phyloP scores from a whole-genome alignment of 2,329 filamentous ascomycete species.

The Pseudogymnoascus sp. region DNA sequence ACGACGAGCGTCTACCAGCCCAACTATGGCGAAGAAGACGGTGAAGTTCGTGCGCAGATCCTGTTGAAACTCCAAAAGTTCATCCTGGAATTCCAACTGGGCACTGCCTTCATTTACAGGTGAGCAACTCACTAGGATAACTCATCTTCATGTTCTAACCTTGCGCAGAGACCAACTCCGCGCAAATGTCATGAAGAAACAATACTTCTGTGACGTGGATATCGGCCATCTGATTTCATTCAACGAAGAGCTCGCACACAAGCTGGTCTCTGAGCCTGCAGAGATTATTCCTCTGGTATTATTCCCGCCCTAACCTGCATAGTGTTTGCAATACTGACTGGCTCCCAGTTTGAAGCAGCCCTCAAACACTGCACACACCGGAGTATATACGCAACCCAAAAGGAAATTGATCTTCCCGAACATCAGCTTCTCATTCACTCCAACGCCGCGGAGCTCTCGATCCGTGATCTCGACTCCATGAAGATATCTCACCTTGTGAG shows the following conservation, averaged over 20 bases:
- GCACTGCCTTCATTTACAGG: constrained; percentile 94
- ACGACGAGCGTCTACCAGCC: constrained; percentile 73
- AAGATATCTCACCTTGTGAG: constrained; percentile 92
- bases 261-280: constrained; percentile 78
- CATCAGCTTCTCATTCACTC: constrained; percentile 95
- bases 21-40: constrained; percentile 54
- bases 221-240: constrained; percentile 93
- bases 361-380: constrained; percentile 85
- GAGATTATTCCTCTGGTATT: constrained; percentile 83
- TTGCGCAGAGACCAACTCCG: constrained; percentile 75
- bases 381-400: constrained; percentile 77
- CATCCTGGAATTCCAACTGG: constrained; percentile 85
- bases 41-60: constrained; percentile 61
- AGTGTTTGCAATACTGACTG: background rate
- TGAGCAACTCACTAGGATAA: constrained; percentile 32
- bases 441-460: constrained; percentile 80
- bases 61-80: constrained; percentile 81
- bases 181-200: constrained; percentile 89
- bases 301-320: constrained; percentile 23
- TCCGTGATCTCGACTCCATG: constrained; percentile 85
- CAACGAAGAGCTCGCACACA: constrained; percentile 89
- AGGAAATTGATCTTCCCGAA: constrained; percentile 63
- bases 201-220: constrained; percentile 93
- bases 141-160: constrained; percentile 1
- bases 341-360: constrained; percentile 68